These are phyloP conservation scores for Tothia fuscella DNA, from an alignment of 2,329 filamentous ascomycete species.

Conservation along the genomic window DNA sequence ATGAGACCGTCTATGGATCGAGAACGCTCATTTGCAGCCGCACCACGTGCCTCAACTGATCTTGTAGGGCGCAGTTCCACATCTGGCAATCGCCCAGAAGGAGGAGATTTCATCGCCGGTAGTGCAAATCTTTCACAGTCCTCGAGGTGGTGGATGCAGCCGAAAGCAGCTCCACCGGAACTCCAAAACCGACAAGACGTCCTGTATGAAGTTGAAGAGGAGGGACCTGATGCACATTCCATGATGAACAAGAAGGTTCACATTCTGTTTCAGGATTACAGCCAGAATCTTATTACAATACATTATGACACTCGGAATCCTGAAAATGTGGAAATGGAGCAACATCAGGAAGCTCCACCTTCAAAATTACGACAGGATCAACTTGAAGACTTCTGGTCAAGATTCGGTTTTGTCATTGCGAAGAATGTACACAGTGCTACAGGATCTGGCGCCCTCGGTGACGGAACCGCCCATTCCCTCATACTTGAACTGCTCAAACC, in stretches of 20 bases:
- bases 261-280: slow-evolving; percentile 91
- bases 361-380: slow-evolving; percentile 78
- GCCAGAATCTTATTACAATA: slow-evolving; percentile 77
- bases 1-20: slow-evolving; percentile 19
- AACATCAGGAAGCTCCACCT: slow-evolving; percentile 77
- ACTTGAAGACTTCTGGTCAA: slow-evolving; percentile 72
- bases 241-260: slow-evolving; percentile 69
- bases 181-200: slow-evolving; percentile 77
- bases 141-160: slow-evolving; percentile 79
- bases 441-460: slow-evolving; percentile 61
- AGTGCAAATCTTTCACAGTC: slow-evolving; percentile 68
- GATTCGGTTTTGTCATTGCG: slow-evolving; percentile 67
- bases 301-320: slow-evolving; percentile 67
- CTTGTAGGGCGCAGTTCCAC: slow-evolving; percentile 47
- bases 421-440: slow-evolving; percentile 60
- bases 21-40: slow-evolving; percentile 15
- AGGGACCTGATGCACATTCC: slow-evolving; percentile 58
- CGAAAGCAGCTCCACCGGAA: slow-evolving; percentile 65
- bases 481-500: slow-evolving; percentile 68
- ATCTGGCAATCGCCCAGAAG: slow-evolving; percentile 11
- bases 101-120: slow-evolving; percentile 69
- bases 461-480: slow-evolving; percentile 68
- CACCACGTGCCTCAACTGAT: slow-evolving; percentile 51
- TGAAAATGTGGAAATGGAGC: slow-evolving; percentile 62
- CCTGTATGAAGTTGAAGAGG: slow-evolving; percentile 70